Evolutionary conservation across 2,329 filamentous ascomycete species (phyloP), one percentile per base, ranked within the genome.

Genomic region (Aspergillus sp.): DNA sequence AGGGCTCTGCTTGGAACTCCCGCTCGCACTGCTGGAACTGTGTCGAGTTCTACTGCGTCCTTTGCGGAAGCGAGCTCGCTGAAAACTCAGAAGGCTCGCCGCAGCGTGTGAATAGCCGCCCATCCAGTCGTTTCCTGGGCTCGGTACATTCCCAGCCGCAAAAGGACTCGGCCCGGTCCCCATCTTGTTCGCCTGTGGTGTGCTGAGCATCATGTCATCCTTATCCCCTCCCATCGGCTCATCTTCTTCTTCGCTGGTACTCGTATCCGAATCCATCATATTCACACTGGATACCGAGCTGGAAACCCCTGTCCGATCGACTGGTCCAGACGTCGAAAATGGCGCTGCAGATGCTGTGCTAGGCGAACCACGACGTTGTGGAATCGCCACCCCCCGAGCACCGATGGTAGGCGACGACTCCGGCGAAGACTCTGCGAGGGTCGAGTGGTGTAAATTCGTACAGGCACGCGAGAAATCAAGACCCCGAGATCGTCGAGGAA

Each of bases 401-500:
- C 84, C 83, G 47, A 93, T 84, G 10, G 85, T 90, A 0, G 93
- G 93, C 0, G 90, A 96, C 0, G 89, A 93, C 65, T 95, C 90
- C 3, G 90, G 90, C 4, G 88, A 93, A 1, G 88, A 86, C 65
- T 95, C 88, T 48, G 91, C 90, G 7, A 97, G 79, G 0, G 88
- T 97, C 13, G 91, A 96, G 68, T 97, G 93, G 70, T 97, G 93
- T 19, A 98, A 77, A 64, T 90, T 95, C 9, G 91, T 96, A 53
- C 89, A 93, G 9, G 90, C 90, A 57, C 91, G 81, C 37, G 91
- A 91, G 68, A 95, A 97, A 70, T 97, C 91, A 51, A 96, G 76
- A 39, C 91, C 91, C 48, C 91, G 82, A 25, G 90, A 96, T 52
- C 90, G 84, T 54, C 91, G 83, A 15, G 91, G 91, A 6, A 97